Evolutionary conservation across 331 rosid species (phyloP).

Genomic region (Acacia concinna): DNA sequence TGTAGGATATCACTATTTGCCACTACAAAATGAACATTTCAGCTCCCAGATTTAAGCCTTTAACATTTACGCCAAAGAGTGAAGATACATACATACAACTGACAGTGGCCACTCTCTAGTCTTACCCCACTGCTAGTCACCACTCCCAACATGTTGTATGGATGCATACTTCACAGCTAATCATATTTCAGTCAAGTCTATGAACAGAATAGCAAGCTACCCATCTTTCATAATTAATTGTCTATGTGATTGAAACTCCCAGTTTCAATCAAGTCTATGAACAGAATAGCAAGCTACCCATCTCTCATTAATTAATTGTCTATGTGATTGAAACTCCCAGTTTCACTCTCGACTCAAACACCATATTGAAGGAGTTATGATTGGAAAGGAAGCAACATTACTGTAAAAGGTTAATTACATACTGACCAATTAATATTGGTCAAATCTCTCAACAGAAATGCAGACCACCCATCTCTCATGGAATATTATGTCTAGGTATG

Average conservation of each 20-base stretch:
- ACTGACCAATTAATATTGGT: neutral
- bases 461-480: neutral
- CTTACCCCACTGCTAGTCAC: neutral
- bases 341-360: neutral
- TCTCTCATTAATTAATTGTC: neutral
- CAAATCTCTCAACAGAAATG: neutral
- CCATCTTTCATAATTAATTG: neutral
- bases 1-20: neutral
- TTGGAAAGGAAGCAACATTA: neutral
- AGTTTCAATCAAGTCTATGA: neutral
- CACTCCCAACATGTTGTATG: conserved; percentile 1
- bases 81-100: neutral
- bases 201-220: neutral
- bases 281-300: neutral
- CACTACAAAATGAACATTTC: neutral
- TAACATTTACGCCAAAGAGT: neutral
- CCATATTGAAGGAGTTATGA: neutral
- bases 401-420: neutral
- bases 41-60: neutral
- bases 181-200: neutral
- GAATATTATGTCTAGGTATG: neutral
- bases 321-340: neutral
- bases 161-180: neutral
- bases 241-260: neutral
- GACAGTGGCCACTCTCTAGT: neutral